Evolutionary conservation across 2,329 filamentous ascomycete species (phyloP), one percentile per base, ranked within the genome.

Genomic region (Juglanconis sp.): DNA sequence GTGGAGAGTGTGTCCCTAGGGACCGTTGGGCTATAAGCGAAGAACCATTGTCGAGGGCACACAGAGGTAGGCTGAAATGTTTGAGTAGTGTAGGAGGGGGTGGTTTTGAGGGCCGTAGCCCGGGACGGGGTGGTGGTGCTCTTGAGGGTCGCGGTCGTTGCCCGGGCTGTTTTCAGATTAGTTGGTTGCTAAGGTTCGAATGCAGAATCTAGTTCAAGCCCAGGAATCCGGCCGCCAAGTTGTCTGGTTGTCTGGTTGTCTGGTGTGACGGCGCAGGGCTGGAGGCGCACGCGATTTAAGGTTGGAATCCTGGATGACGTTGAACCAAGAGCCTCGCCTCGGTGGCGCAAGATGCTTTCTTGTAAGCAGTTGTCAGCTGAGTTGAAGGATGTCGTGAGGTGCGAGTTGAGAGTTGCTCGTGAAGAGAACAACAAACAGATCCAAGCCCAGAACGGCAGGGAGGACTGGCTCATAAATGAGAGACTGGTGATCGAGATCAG

Each of bases 1-100:
- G 58, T 44, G 60, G 64, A n/a, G 8, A 47, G 47, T 42, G 73
- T 73, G 77, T 79, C 77, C 77, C 76, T 77, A 73, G 70, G 77
- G 76, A 79, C 77, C 68, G 74, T 69, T 56, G 57, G 65, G 69
- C 66, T 73, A 73, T 73, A 73, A 72, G 56, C 42, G 47, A 55
- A 62, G 60, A 54, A 57, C 58, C 70, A 73, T 73, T 34, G 66
- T 72, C 61, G 56, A 58, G 35, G 56, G 53, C 44, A 42, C 56
- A 60, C 17, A 47, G 49, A 51, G 51, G 56, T 46, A 51, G 57
- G 53, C 38, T 50, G 47, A 48, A 57, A 51, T 44, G 47, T 47
- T 59, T 55, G 50, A 56, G 55, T 34, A 46, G 58, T 55, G 59
- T 58, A 48, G 56, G 49, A 42, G 55, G 54, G 30, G 32, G n/a